Evolutionary conservation across 202 grass and related monocot genomes (phyloP).

Genomic region (Zizania palustris): DNA sequence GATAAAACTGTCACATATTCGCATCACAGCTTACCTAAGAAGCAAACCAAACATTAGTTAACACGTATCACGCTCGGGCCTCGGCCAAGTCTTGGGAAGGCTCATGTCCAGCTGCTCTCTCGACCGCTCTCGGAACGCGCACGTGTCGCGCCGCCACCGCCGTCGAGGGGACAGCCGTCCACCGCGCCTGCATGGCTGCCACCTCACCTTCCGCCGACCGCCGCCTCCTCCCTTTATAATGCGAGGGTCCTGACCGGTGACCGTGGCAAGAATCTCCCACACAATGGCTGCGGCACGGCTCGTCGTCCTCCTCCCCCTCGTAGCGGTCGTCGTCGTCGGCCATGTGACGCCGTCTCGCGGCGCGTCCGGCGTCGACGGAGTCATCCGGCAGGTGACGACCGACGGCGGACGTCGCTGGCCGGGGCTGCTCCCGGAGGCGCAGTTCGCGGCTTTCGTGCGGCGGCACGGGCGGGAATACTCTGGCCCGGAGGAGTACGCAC

Average conservation of each 20-base stretch:
- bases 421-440: no score
- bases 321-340: neutral
- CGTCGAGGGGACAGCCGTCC: neutral
- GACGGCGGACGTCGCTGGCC: no score
- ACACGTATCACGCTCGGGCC: no score
- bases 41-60: no score
- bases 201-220: slow-evolving; percentile 7
- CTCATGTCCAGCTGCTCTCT: no score
- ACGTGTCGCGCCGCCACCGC: slow-evolving; percentile 11
- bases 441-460: no score
- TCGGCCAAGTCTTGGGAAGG: no score
- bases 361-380: neutral
- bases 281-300: slow-evolving; percentile 28
- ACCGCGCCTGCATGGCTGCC: slow-evolving; percentile 28
- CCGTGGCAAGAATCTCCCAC: neutral
- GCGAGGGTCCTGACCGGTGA: no score
- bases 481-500: no score
- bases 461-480: no score
- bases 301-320: slow-evolving; percentile 18
- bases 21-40: no score
- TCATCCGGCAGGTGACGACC: neutral
- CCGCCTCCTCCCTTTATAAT: slow-evolving; percentile 13
- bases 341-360: neutral
- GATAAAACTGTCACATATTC: no score
- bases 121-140: neutral